Conservation (phyloP, 1,284 basidiomycete genomes). For the Puccinia sorghi region DNA sequence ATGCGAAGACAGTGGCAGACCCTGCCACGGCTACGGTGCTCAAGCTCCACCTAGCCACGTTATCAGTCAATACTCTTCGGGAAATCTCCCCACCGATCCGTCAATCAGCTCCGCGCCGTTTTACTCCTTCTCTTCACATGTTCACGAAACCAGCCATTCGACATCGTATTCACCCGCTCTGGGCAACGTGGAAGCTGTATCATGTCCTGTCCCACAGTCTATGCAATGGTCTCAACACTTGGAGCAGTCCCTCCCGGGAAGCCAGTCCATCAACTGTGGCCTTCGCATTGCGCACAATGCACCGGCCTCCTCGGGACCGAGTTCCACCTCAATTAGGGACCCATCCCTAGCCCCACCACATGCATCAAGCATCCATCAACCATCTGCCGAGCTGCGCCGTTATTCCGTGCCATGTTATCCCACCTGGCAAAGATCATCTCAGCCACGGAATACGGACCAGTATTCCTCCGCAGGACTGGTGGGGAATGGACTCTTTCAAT, state of each 20-base stretch:
- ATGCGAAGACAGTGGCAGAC: conserved; percentile 47
- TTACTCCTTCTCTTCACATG: conserved; percentile 18
- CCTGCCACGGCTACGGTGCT: conserved; percentile 47
- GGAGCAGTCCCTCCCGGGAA: conserved; percentile 14
- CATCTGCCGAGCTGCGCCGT: conserved; percentile 32
- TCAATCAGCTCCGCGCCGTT: conserved; percentile 4
- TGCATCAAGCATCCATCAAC: neutral
- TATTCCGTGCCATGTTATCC: conserved; percentile 45
- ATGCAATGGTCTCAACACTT: conserved; percentile 14
- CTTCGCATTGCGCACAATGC: neutral
- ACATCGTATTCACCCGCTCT: neutral
- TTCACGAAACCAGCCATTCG: neutral
- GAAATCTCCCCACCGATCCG: conserved; percentile 5
- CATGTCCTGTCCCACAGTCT: neutral
- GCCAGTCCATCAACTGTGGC: neutral
- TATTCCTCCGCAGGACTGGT: neutral
- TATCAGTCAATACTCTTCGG: conserved; percentile 13
- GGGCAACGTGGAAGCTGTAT: neutral
- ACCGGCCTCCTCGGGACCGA: neutral
- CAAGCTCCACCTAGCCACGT: conserved; percentile 35
- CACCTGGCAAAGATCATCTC: conserved; percentile 38
- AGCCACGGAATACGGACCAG: neutral
- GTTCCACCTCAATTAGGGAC: neutral
- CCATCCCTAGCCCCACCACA: neutral
- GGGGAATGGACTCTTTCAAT: conserved; percentile 6